Evolutionary conservation across 2,329 filamentous ascomycete genomes (phyloP).

Genomic region (Colletotrichum lindemuthianum): DNA sequence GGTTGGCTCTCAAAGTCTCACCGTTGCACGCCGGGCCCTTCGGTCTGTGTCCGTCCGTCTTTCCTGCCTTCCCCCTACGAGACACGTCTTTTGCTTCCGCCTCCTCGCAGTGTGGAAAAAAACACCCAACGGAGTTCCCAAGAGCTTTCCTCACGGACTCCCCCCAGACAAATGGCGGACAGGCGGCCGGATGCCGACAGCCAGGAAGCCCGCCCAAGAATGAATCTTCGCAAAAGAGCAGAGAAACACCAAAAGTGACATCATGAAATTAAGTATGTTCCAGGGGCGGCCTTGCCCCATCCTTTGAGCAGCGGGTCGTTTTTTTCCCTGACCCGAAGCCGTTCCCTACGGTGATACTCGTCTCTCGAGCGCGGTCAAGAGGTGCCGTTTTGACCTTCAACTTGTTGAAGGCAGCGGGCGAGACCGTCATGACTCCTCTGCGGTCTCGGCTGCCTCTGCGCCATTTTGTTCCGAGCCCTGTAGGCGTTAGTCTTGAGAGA

Average conservation of each 20-base stretch:
- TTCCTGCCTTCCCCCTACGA: constrained; percentile 16
- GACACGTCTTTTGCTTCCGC: constrained; percentile 16
- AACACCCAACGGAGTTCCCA: not conserved
- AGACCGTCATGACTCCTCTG: constrained; percentile 33
- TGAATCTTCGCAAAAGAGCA: constrained; percentile 19
- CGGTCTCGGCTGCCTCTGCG: constrained; percentile 21
- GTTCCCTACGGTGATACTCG: constrained; percentile 17
- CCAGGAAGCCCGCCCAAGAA: constrained; percentile 3
- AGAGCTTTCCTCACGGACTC: constrained; percentile 4
- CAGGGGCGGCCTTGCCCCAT: constrained; percentile 29
- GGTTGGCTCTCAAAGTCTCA: constrained; percentile 24
- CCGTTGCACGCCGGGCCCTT: constrained; percentile 24
- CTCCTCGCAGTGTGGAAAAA: not conserved
- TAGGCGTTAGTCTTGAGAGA: not conserved
- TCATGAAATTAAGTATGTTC: constrained; percentile 37
- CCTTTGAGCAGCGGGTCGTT: constrained; percentile 16
- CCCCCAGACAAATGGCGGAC: constrained; percentile 9
- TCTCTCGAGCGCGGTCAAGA: constrained; percentile 13
- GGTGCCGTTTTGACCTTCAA: constrained; percentile 18
- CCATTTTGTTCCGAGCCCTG: constrained; percentile 32
- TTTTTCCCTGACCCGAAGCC: constrained; percentile 27
- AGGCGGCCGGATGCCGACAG: not conserved
- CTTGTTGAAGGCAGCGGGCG: constrained; percentile 18
- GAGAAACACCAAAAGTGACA: constrained; percentile 25
- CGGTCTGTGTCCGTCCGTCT: not conserved